These are phyloP conservation scores for Chrysosporium queenslandicum DNA, from an alignment of 2,329 filamentous ascomycete genomes.

Conservation along the genomic window DNA sequence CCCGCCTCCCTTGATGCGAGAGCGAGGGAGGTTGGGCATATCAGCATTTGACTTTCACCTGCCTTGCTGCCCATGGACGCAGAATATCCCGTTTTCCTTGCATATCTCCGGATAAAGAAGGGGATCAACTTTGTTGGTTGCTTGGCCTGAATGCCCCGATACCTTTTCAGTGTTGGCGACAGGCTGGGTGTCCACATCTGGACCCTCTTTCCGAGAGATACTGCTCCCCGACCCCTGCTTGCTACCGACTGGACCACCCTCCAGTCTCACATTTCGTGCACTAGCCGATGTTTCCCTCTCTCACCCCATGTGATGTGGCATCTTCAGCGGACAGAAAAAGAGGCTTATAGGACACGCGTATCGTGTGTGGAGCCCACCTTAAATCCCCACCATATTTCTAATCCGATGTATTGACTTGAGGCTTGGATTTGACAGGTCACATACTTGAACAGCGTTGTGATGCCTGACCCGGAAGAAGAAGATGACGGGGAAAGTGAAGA, in stretches of 20 bases:
- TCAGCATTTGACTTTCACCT: slow-evolving; percentile 9
- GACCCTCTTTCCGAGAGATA: slow-evolving; percentile 5
- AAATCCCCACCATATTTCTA: background rate
- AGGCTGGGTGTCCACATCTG: slow-evolving; percentile 4
- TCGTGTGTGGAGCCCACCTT: background rate
- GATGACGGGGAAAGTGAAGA: slow-evolving; percentile 26
- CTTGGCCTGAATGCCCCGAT: slow-evolving; percentile 8
- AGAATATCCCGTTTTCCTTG: slow-evolving; percentile 6
- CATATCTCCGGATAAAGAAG: background rate
- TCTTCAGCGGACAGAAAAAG: background rate
- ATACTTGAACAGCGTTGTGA: slow-evolving; percentile 62
- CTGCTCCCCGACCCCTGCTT: slow-evolving; percentile 9
- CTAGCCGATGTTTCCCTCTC: background rate
- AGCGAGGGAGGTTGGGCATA: slow-evolving; percentile 4
- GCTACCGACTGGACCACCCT: slow-evolving; percentile 4
- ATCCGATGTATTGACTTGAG: background rate
- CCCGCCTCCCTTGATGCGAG: slow-evolving; percentile 4
- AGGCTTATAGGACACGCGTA: slow-evolving; percentile 1
- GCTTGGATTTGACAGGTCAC: slow-evolving; percentile 46
- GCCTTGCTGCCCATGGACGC: slow-evolving; percentile 2
- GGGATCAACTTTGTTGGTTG: slow-evolving; percentile 6
- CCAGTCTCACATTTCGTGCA: slow-evolving; percentile 7
- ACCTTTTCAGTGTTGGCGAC: slow-evolving; percentile 4
- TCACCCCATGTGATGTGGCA: slow-evolving; percentile 8
- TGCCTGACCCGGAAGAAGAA: slow-evolving; percentile 53